phyloP scores from a whole-genome alignment of 345 rosid genomes.

The Moringa oleifera region DNA sequence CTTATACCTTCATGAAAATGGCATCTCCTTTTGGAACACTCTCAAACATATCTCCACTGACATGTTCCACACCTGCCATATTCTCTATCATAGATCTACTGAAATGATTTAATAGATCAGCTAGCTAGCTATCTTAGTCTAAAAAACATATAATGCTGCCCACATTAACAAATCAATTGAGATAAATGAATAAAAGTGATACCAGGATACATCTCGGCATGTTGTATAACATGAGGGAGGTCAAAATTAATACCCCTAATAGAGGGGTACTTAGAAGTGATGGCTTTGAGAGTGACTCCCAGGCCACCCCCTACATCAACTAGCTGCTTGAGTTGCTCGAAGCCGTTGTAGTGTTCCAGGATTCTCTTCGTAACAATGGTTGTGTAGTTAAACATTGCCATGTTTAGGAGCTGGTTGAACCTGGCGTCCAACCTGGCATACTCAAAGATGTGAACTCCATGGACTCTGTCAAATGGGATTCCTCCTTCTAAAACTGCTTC shows the following conservation, averaged over 20 bases:
- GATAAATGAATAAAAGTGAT: background rate
- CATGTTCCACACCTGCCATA: slow-evolving; percentile 25
- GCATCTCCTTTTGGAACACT: slow-evolving; percentile 37
- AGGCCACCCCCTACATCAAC: slow-evolving; percentile 42
- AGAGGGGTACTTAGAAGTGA: slow-evolving; percentile 30
- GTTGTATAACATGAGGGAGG: background rate
- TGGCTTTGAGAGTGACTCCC: slow-evolving; percentile 25
- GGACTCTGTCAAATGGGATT: slow-evolving; percentile 51
- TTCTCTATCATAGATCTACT: too few species aligned
- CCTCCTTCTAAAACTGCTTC: slow-evolving; percentile 55
- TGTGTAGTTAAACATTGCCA: slow-evolving; percentile 20
- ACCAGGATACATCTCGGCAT: slow-evolving; percentile 20
- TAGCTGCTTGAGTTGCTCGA: slow-evolving; percentile 20
- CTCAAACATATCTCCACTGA: slow-evolving; percentile 33
- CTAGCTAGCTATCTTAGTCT: too few species aligned
- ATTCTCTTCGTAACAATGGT: slow-evolving; percentile 22
- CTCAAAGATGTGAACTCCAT: slow-evolving; percentile 52
- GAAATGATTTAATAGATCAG: too few species aligned
- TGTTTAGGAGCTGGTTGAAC: slow-evolving; percentile 28
- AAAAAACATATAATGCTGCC: background rate
- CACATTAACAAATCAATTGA: background rate
- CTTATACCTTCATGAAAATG: slow-evolving; percentile 41
- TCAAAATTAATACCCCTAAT: slow-evolving; percentile 38
- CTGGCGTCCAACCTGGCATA: slow-evolving; percentile 38
- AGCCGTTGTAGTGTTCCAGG: slow-evolving; percentile 30